Base-by-base conservation (phyloP, 805 yeast species). In the Metschnikowia noctiluminum region DNA sequence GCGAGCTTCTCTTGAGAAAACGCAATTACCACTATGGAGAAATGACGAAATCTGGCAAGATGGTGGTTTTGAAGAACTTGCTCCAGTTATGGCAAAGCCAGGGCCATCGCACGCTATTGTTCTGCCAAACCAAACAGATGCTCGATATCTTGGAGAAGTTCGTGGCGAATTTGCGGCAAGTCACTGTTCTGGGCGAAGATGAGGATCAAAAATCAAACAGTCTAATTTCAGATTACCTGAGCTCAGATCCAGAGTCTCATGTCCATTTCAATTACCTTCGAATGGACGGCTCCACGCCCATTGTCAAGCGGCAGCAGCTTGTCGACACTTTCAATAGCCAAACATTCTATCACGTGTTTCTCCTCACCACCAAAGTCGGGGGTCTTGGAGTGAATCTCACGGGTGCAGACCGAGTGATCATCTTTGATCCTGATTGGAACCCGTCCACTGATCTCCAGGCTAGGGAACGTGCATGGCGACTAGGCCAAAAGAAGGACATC, bases 361-460 rank as follows among this genome's bases (percentile, higher is more conserved):
- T 94, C 21, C 70, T 94, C 35, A 94, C 99, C 0, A 94, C 99
- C 0, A 81, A 92, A 60, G 99, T 94, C 7, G 99, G 99, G 16
- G 99, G 99, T 0, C 70, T 94, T 36, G 99, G 99, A 16, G 88
- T 92, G 1, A 92, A 92, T 64, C 65, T 92, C 40, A 92, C 97
- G 0, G 98, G 98, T 3, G 98, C 99, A 0, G 90, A 90, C 56
- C 71, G 98, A 40, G 97, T 92, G 11, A 89, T 92, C 21, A 92
- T 92, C 13, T 92, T 79, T 63, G 99, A 92, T 61, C 99, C 99
- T 0, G 98, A 94, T 66, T 92, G 99, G 99, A 92, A 92, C 61
- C 99, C 99, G 0, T 89, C 97, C 0, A 94, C 98, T 0, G 99
- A 92, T 70, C 77, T 91, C 51, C 99, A 92, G 66, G 99, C 99